Evolutionary conservation across 2,329 filamentous ascomycete genomes (phyloP).

Genomic region (Sclerotiophoma versabilis): DNA sequence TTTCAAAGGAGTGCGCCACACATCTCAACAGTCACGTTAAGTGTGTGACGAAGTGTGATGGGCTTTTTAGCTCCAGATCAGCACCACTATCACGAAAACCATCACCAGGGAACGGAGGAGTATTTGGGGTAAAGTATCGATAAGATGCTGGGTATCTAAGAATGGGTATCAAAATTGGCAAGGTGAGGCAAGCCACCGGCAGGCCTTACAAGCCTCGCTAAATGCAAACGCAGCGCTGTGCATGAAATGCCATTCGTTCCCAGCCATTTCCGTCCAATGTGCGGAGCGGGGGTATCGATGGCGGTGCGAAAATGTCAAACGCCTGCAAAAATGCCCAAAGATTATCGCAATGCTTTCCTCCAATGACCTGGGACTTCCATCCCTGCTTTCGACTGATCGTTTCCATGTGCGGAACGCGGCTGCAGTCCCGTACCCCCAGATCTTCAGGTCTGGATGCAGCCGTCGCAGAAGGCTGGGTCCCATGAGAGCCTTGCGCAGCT

Average conservation of each 20-base stretch:
- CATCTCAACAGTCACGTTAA: slow-evolving; percentile 30
- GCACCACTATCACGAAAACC: slow-evolving; percentile 3
- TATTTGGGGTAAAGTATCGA: slow-evolving; percentile 10
- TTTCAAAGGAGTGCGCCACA: slow-evolving; percentile 25
- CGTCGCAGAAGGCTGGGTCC: slow-evolving; percentile 1
- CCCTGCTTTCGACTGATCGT: background rate
- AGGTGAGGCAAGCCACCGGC: slow-evolving; percentile 37
- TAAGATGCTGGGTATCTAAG: slow-evolving; percentile 31
- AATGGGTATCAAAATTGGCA: slow-evolving; percentile 43
- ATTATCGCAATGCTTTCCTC: slow-evolving; percentile 25
- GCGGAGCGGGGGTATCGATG: slow-evolving; percentile 37
- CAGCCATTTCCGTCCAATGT: slow-evolving; percentile 26
- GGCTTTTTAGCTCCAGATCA: slow-evolving; percentile 6
- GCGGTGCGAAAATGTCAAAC: slow-evolving; percentile 18
- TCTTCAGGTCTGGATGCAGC: slow-evolving; percentile 12
- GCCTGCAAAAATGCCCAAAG: slow-evolving; percentile 28
- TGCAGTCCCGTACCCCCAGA: slow-evolving; percentile 3
- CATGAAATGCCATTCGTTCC: slow-evolving; percentile 28
- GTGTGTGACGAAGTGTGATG: slow-evolving; percentile 26
- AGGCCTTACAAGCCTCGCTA: slow-evolving; percentile 32
- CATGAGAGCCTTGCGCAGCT: slow-evolving; percentile 12
- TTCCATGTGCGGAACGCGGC: slow-evolving; percentile 3
- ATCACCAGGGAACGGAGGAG: slow-evolving; percentile 4
- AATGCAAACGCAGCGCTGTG: slow-evolving; percentile 31
- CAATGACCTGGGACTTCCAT: slow-evolving; percentile 18